phyloP scores from a whole-genome alignment of 441 rosid species.

The Daphne laureola region DNA sequence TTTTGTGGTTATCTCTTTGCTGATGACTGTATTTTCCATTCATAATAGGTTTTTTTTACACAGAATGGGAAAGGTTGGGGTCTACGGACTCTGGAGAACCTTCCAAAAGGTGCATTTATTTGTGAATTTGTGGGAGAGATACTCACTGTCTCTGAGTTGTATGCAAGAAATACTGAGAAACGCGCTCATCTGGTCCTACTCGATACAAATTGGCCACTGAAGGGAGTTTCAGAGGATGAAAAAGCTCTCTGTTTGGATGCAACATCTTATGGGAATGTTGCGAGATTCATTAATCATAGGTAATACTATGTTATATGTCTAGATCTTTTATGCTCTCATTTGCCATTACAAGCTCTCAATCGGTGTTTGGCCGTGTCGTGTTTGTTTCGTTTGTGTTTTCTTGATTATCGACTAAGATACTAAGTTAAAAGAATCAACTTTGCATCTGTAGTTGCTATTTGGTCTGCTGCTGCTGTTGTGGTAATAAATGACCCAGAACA shows the following conservation, averaged over 20 bases:
- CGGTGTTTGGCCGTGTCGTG: background rate
- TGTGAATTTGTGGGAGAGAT: constrained; percentile 90
- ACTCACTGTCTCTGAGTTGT: constrained; percentile 58
- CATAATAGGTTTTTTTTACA: constrained; percentile 65
- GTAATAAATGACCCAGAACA: no score
- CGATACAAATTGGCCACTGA: constrained; percentile 79
- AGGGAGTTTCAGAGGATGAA: constrained; percentile 37
- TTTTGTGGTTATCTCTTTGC: constrained; percentile 6
- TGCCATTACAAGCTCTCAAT: background rate
- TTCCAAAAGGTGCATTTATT: constrained; percentile 82
- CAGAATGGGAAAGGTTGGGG: constrained; percentile 92
- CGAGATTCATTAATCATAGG: constrained; percentile 96
- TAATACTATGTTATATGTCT: constrained; percentile 13
- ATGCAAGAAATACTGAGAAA: constrained; percentile 31
- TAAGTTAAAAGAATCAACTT: no score
- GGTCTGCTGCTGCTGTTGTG: no score
- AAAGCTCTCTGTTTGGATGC: constrained; percentile 84
- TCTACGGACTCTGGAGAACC: constrained; percentile 67
- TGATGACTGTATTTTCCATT: constrained; percentile 3
- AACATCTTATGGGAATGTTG: constrained; percentile 63
- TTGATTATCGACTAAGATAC: no score
- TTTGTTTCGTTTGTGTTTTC: background rate
- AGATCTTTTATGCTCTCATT: background rate
- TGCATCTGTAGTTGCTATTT: no score
- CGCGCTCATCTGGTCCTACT: constrained; percentile 40